Percentiles rank a stretch among this genome's conserved stretches.
Evolutionary conservation across 306 rosid genomes (phyloP).

Genomic region (Castanea crenata): DNA sequence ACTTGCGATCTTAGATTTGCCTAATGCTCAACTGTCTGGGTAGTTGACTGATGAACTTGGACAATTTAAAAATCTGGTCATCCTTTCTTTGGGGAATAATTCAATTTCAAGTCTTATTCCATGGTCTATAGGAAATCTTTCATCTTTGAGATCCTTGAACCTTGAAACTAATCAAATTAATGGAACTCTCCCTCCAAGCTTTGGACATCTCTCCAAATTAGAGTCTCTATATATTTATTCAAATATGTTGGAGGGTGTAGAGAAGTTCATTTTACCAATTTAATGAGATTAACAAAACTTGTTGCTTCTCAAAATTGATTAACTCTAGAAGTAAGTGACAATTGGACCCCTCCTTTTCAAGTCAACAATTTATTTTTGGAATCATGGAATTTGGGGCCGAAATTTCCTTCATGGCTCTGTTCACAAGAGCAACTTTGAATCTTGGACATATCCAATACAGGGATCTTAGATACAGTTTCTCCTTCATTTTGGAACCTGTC

Average conservation of each 20-base stretch:
- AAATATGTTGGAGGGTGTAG: conserved; percentile 22
- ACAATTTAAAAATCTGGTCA: too few relatives aligned
- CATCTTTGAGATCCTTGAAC: too few relatives aligned
- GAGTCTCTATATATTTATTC: background rate
- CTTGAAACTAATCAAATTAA: too few relatives aligned
- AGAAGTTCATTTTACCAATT: conserved; percentile 8
- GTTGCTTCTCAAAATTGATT: background rate
- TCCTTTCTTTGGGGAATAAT: too few relatives aligned
- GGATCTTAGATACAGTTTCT: conserved; percentile 10
- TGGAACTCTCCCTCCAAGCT: background rate
- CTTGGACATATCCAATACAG: conserved; percentile 3
- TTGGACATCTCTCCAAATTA: conserved; percentile 1
- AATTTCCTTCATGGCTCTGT: conserved; percentile 21
- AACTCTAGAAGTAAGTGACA: background rate
- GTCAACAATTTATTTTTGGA: accelerated
- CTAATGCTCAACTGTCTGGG: too few relatives aligned
- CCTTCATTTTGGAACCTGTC: background rate
- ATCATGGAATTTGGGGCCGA: background rate
- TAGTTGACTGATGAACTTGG: too few relatives aligned
- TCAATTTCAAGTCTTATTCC: too few relatives aligned
- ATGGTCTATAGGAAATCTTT: too few relatives aligned
- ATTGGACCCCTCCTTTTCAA: conserved; percentile 9
- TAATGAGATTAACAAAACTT: background rate
- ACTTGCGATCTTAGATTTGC: too few relatives aligned
- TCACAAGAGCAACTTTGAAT: background rate